These are phyloP conservation scores for Elaeis oleifera DNA, from an alignment of 202 grass and related monocot genomes.

Conservation along the genomic window DNA sequence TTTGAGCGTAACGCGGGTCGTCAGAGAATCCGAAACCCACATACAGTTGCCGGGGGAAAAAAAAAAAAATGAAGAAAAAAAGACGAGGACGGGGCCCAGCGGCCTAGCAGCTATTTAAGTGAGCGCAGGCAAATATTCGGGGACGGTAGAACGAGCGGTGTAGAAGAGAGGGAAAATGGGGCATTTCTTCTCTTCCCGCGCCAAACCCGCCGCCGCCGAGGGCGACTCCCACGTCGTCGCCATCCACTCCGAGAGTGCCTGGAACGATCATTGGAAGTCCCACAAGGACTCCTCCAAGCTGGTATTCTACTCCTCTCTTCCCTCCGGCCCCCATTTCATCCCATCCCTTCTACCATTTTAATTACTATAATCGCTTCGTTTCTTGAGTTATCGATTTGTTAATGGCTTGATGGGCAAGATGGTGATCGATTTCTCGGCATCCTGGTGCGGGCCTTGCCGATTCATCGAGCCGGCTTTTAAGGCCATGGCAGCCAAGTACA, in stretches of 20 bases:
- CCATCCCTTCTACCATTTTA: not conserved
- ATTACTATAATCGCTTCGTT: not conserved
- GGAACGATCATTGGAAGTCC: conserved; percentile 38
- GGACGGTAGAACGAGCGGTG: too few species aligned
- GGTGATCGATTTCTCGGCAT: conserved; percentile 5
- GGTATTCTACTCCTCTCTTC: conserved; percentile 24
- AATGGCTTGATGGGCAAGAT: not conserved
- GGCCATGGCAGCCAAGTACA: not conserved
- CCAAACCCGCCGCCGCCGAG: not conserved
- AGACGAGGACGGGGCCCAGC: too few species aligned
- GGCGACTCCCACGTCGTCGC: not conserved
- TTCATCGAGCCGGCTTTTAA: not conserved
- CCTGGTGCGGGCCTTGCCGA: conserved; percentile 5
- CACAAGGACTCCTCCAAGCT: conserved; percentile 46
- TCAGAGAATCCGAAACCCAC: too few species aligned
- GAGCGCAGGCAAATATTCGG: too few species aligned
- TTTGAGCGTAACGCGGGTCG: too few species aligned
- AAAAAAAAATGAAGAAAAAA: too few species aligned
- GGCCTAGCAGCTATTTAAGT: too few species aligned
- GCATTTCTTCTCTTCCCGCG: not conserved
- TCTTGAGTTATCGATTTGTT: not conserved
- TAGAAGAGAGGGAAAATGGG: not conserved
- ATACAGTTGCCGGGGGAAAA: too few species aligned
- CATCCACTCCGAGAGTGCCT: conserved; percentile 46
- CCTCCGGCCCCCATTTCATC: not conserved